Percentiles rank a stretch among this genome's conserved stretches.
Conservation (phyloP, 352 stramenopile species). For the Phytophthora hibernalis region DNA sequence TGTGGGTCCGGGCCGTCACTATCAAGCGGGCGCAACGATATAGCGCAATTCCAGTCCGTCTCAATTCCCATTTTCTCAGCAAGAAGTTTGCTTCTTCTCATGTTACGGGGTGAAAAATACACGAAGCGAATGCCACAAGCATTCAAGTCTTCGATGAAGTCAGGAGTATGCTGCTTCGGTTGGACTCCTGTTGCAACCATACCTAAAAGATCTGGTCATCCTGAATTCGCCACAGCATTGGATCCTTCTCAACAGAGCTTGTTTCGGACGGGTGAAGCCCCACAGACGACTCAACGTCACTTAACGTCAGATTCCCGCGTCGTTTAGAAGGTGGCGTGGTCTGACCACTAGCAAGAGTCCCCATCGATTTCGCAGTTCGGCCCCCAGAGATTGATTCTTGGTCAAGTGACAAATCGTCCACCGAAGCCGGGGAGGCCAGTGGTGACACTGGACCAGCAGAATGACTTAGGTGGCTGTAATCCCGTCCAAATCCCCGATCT, state of each 20-base stretch:
- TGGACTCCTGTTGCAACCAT: constrained; percentile 96
- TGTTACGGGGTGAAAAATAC: constrained; percentile 99
- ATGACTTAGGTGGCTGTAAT: constrained; percentile 27
- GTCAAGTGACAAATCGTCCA: constrained; percentile 34
- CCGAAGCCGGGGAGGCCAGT: constrained; percentile 37
- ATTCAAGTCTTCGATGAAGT: constrained; percentile 96
- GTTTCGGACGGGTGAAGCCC: constrained; percentile 59
- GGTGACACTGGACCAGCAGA: constrained; percentile 32
- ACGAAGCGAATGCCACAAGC: constrained; percentile 97
- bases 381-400: constrained; percentile 16
- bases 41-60: constrained; percentile 99
- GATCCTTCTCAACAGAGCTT: constrained; percentile 62
- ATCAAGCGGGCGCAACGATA: constrained; percentile 95
- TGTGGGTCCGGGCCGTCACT: constrained; percentile 93
- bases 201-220: constrained; percentile 98
- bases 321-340: constrained; percentile 35
- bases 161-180: constrained; percentile 94
- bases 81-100: constrained; percentile 96
- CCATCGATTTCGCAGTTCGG: constrained; percentile 31
- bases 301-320: constrained; percentile 38
- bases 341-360: constrained; percentile 31
- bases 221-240: constrained; percentile 85
- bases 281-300: constrained; percentile 63
- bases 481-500: constrained; percentile 28
- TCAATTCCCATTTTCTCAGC: constrained; percentile 99